Base-by-base conservation (phyloP, 2,329 filamentous ascomycete species). In the Aspergillus phoenicis region DNA sequence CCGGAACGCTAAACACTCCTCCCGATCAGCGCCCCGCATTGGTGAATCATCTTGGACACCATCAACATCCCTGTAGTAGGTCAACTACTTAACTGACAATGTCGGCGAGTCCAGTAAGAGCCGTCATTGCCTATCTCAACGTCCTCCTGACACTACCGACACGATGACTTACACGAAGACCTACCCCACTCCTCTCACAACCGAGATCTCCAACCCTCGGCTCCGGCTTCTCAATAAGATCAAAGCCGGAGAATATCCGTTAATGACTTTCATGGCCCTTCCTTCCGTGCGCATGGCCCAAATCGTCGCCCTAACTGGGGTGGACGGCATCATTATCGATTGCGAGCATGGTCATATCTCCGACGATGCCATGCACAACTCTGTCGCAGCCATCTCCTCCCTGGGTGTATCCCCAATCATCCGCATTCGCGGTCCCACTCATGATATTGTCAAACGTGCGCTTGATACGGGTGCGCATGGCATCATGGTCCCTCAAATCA, bases 291-390 rank as follows among this genome's bases (percentile, higher is more conserved):
- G 82, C 43, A 70, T 74, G 61, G 82, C 82, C 36, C 82, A 84
- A 60, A 78, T 84, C 17, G 77, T 91, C 52, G 87, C 89, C 1
- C 79, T 85, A n/a, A 83, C 82, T 2, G 88, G 87, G 1, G 81
- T 88, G 1, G 88, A 90, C 70, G 68, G 66, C n/a, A 90, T 88
- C 82, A 84, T 91, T 8, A 79, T 45, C 20, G 69, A 71, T 52
- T 68, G 65, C 33, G 70, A 72, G 22, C 69, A 72, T 26, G 70
- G 70, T 2, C 66, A 72, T 30, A 71, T 72, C 39, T 57, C 65
- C n/a, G 70, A 72, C 41, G 69, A 71, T 49, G 55, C 68, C 1
- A 71, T 72, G 69, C 70, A 72, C 56, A 70, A 68, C 47, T 66
- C 69, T 2, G 63, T 66, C 13, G 60, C 70, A 15, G 68, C 70